Percentiles rank a stretch among this genome's conserved stretches.
These are phyloP conservation scores for Hypocrella siamensis DNA, from an alignment of 2,329 filamentous ascomycete species.

Conservation along the genomic window DNA sequence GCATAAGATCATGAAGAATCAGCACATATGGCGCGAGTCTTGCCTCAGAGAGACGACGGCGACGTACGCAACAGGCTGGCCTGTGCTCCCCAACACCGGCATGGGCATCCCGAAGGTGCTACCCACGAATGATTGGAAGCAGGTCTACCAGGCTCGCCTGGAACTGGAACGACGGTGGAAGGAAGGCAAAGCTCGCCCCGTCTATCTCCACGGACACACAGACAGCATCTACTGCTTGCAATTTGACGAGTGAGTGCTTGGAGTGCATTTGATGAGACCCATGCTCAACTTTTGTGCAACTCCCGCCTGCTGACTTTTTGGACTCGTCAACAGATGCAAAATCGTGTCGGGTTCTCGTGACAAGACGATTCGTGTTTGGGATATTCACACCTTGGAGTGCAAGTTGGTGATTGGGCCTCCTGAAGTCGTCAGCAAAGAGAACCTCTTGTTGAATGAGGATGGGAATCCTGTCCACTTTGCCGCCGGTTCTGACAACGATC, in stretches of 20 bases:
- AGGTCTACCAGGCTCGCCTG: constrained; percentile 64
- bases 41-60: constrained; percentile 44
- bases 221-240: constrained; percentile 97
- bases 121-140: constrained; percentile 67
- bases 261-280: background rate
- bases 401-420: constrained; percentile 73
- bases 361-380: constrained; percentile 91
- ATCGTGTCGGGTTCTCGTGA: constrained; percentile 95
- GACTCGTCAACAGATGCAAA: constrained; percentile 47
- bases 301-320: background rate
- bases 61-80: constrained; percentile 41
- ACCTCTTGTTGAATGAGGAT: constrained; percentile 34
- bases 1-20: constrained; percentile 29
- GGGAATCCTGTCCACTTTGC: constrained; percentile 39
- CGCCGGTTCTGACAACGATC: constrained; percentile 32
- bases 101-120: constrained; percentile 37
- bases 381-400: constrained; percentile 78
- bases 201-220: constrained; percentile 84
- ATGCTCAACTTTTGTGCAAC: no score
- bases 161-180: constrained; percentile 70
- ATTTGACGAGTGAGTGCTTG: constrained; percentile 71
- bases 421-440: constrained; percentile 38
- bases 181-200: constrained; percentile 58
- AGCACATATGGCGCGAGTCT: constrained; percentile 48
- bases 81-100: constrained; percentile 36